These are phyloP conservation scores for Torulaspora microellipsoides DNA, from an alignment of 805 yeast genomes.

Conservation along the genomic window DNA sequence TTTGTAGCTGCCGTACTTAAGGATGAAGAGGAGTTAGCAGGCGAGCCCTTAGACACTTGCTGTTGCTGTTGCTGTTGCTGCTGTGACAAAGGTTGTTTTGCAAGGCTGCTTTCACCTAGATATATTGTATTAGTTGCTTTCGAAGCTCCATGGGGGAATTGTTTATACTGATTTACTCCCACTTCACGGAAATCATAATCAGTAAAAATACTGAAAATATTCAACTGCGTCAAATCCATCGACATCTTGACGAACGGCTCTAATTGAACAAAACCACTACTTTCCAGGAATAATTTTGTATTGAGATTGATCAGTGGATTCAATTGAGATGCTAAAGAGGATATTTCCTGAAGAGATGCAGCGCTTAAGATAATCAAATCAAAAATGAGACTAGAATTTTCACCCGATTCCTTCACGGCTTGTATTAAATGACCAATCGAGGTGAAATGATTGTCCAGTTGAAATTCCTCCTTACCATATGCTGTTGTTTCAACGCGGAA, in stretches of 20 bases:
- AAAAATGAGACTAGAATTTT: conserved; percentile 20
- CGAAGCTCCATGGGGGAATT: conserved; percentile 34
- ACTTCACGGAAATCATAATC: conserved; percentile 52
- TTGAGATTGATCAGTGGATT: conserved; percentile 37
- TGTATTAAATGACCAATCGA: conserved; percentile 20
- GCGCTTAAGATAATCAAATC: conserved; percentile 48
- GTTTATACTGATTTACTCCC: conserved; percentile 33
- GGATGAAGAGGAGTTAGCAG: conserved; percentile 8
- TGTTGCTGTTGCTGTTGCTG: conserved; percentile 11
- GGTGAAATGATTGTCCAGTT: conserved; percentile 26
- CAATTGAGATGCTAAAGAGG: conserved; percentile 39
- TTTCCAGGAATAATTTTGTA: conserved; percentile 59
- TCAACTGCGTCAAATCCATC: conserved; percentile 35
- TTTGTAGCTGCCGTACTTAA: conserved; percentile 5
- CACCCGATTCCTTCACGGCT: conserved; percentile 5
- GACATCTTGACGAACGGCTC: conserved; percentile 61
- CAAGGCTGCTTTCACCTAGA: conserved; percentile 36
- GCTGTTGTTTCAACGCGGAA: conserved; percentile 25
- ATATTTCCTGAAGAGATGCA: conserved; percentile 48
- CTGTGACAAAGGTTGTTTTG: neutral
- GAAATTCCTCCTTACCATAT: conserved; percentile 28
- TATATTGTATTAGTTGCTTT: conserved; percentile 43
- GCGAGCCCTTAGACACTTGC: conserved; percentile 10
- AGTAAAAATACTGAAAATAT: conserved; percentile 54
- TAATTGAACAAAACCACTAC: conserved; percentile 65